phyloP scores from a whole-genome alignment of 2,329 filamentous ascomycete species.

The Stagonosporopsis cucurbitacearum region DNA sequence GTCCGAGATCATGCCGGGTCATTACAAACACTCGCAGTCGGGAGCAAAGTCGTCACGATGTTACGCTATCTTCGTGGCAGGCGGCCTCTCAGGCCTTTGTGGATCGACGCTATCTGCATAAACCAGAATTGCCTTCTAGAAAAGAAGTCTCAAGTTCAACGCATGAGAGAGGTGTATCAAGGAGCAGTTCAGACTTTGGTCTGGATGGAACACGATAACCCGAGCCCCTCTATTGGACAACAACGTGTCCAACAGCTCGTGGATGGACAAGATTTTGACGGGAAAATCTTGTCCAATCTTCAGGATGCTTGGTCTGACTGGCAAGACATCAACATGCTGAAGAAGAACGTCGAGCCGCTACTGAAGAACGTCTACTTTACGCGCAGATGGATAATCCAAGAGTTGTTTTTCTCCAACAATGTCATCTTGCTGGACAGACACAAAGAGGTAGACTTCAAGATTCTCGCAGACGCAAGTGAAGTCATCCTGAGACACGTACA shows the following conservation, averaged over 20 bases:
- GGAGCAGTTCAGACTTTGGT: background rate
- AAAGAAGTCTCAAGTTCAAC: background rate
- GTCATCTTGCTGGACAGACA: background rate
- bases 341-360: background rate
- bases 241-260: no score
- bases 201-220: background rate
- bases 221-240: no score
- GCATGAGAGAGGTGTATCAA: background rate
- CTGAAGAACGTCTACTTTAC: background rate
- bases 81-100: background rate
- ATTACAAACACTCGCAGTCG: background rate
- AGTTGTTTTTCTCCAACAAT: background rate
- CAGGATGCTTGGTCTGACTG: background rate
- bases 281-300: no score
- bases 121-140: background rate
- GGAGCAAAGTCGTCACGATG: background rate
- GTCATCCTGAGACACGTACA: background rate
- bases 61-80: background rate
- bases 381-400: conserved; percentile 4
- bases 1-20: background rate
- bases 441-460: background rate
- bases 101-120: conserved; percentile 1
- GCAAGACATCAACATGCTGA: background rate
- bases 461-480: background rate
- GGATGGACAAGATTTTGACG: no score